phyloP scores from a whole-genome alignment of 768 basidiomycete species.

The Coprinopsis sp. region DNA sequence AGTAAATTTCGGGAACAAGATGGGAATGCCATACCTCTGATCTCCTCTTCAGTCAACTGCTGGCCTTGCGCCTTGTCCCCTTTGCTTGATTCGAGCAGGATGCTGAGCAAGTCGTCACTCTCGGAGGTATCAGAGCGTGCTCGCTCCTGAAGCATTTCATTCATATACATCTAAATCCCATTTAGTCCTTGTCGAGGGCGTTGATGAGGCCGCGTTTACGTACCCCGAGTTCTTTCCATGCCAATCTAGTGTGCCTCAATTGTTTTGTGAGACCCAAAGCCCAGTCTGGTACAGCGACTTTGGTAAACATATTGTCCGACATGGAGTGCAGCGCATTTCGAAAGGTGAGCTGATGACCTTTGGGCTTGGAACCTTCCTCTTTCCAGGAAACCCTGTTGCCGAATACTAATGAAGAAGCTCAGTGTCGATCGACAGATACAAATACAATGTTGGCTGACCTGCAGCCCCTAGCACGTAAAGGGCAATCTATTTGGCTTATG shows the following conservation, averaged over 20 bases:
- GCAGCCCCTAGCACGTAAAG: conserved; percentile 53
- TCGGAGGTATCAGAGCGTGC: conserved; percentile 29
- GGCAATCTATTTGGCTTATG: conserved; percentile 36
- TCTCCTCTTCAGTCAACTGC: conserved; percentile 40
- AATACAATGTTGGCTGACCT: no score
- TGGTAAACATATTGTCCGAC: conserved; percentile 32
- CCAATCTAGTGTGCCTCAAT: conserved; percentile 26
- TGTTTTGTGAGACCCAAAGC: conserved; percentile 31
- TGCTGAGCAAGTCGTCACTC: conserved; percentile 49
- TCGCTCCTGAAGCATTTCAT: conserved; percentile 49
- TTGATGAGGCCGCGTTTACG: no score
- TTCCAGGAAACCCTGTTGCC: conserved; percentile 47
- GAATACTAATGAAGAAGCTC: conserved; percentile 44
- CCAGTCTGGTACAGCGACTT: conserved; percentile 36
- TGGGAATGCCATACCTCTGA: conserved; percentile 28
- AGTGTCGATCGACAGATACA: no score
- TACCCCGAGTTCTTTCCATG: conserved; percentile 43
- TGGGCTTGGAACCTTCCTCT: conserved; percentile 32
- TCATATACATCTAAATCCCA: conserved; percentile 33
- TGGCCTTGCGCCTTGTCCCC: conserved; percentile 27
- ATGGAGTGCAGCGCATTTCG: conserved; percentile 44
- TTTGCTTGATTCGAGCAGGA: conserved; percentile 45
- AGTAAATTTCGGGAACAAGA: background rate
- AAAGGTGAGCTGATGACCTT: conserved; percentile 45
- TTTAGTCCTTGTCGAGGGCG: no score